A percentile compares a stretch with the other conserved stretches of the same genome.
phyloP scores from a whole-genome alignment of 2,329 filamentous ascomycete genomes.

The Colletotrichum acutatum region DNA sequence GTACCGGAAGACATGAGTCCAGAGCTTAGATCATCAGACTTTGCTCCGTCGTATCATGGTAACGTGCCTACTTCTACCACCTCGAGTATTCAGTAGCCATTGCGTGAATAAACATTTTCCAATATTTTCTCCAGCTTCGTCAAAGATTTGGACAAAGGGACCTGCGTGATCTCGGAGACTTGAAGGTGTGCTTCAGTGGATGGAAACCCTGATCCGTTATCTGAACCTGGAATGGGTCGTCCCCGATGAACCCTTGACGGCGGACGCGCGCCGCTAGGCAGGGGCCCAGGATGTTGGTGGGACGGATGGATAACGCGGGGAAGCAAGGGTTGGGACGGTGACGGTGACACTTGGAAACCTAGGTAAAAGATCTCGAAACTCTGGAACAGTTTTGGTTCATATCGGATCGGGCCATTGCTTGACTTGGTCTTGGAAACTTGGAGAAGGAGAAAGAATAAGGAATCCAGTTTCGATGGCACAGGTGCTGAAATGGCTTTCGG shows the following conservation, averaged over 20 bases:
- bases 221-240: background rate
- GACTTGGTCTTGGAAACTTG: no score
- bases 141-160: background rate
- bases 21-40: background rate
- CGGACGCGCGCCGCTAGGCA: background rate
- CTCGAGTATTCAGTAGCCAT: no score
- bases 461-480: no score
- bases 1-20: background rate
- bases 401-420: no score
- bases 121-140: background rate
- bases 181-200: background rate
- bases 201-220: background rate
- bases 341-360: background rate
- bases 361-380: no score
- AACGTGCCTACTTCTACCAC: no score
- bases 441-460: no score
- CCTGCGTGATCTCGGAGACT: background rate
- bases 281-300: background rate
- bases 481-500: no score
- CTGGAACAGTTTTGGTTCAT: no score
- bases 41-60: no score
- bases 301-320: background rate
- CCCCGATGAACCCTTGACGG: background rate
- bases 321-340: background rate
- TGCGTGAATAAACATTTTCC: no score